Percentiles rank a stretch among this genome's conserved stretches.
Conservation (phyloP, 148 eudicot genomes). For the Fallopia convolvulus region DNA sequence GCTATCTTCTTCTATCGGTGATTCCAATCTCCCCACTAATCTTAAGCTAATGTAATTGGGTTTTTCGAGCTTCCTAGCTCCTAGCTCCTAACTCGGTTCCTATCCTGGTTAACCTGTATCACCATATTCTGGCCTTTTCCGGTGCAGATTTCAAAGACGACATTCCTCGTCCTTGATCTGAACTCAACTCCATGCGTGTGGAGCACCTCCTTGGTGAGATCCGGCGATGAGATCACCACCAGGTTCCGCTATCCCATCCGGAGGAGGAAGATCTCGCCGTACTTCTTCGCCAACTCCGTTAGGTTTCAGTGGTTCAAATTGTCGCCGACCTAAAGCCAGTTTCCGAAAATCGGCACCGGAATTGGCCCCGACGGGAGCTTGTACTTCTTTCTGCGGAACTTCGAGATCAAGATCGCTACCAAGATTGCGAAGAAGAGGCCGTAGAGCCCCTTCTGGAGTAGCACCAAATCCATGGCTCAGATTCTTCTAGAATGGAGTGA, state of each 20-base stretch:
- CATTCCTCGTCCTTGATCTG: constrained; percentile 46
- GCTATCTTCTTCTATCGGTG: too few relatives aligned
- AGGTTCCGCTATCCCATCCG: constrained; percentile 37
- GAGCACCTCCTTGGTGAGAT: constrained; percentile 36
- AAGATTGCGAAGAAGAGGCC: constrained; percentile 6
- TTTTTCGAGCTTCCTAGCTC: too few relatives aligned
- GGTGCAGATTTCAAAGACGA: constrained; percentile 52
- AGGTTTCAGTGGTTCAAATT: constrained; percentile 41
- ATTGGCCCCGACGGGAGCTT: constrained; percentile 34
- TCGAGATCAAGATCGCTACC: not conserved
- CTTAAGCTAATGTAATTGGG: too few relatives aligned
- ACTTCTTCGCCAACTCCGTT: constrained; percentile 26
- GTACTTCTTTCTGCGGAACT: constrained; percentile 11
- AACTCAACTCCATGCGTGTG: constrained; percentile 50
- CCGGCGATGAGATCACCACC: constrained; percentile 40
- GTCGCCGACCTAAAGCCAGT: constrained; percentile 51
- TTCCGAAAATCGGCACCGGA: constrained; percentile 37
- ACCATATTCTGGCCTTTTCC: constrained; percentile 53
- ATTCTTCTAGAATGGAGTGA: not conserved
- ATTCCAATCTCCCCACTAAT: too few relatives aligned
- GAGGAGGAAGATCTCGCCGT: constrained; percentile 32
- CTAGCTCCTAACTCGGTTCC: too few relatives aligned
- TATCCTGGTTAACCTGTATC: too few relatives aligned
- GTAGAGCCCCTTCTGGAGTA: constrained; percentile 10
- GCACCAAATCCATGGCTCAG: not conserved